Evolutionary conservation across 106 monocot genomes (phyloP).

Genomic region (Vanilla planifolia): DNA sequence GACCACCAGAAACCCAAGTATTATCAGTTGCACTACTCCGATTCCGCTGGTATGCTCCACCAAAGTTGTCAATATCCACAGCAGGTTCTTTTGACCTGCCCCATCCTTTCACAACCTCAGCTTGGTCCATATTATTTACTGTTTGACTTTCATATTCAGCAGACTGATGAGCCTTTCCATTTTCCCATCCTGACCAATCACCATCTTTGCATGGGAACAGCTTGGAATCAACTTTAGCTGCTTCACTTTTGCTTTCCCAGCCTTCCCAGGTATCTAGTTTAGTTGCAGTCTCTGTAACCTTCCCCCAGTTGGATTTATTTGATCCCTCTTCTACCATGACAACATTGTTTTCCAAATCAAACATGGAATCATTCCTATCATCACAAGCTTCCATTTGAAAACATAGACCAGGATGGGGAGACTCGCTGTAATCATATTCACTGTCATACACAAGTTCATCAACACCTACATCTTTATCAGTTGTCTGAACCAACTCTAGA

Average conservation of each 20-base stretch:
- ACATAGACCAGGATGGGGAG: constrained; percentile 43
- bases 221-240: background rate
- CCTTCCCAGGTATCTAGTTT: constrained; percentile 20
- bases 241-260: constrained; percentile 19
- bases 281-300: constrained; percentile 8
- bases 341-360: constrained; percentile 4
- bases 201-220: background rate
- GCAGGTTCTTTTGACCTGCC: background rate
- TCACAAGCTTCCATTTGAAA: constrained; percentile 45
- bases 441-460: constrained; percentile 52
- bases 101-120: constrained; percentile 7
- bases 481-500: constrained; percentile 44
- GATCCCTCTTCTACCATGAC: constrained; percentile 10
- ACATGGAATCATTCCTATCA: constrained; percentile 14
- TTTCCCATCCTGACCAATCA: constrained; percentile 16
- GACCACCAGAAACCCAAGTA: background rate
- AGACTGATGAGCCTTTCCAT: background rate
- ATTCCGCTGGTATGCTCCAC: background rate
- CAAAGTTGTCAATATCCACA: constrained; percentile 3
- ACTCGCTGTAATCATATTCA: constrained; percentile 33
- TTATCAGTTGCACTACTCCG: background rate
- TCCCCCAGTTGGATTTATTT: constrained; percentile 28
- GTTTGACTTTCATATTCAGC: constrained; percentile 4
- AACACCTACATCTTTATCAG: constrained; percentile 42
- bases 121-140: no score